phyloP scores from a whole-genome alignment of 2,329 filamentous ascomycete species.

The Nemania bipapillata region DNA sequence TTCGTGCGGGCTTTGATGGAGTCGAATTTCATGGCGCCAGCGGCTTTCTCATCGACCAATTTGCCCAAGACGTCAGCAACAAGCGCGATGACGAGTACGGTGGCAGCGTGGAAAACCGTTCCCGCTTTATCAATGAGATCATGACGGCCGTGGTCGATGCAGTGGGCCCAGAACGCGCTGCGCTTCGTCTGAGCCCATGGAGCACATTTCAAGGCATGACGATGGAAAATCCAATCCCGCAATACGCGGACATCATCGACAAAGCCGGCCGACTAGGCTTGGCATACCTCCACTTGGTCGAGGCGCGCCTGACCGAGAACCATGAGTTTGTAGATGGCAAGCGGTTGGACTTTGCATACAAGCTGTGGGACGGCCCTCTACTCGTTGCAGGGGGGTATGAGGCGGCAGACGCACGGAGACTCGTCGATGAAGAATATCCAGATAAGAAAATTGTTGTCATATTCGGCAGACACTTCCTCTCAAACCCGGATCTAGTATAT shows the following conservation, averaged over 20 bases:
- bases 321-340: slow-evolving; percentile 54
- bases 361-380: slow-evolving; percentile 51
- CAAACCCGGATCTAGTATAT: slow-evolving; percentile 46
- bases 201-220: slow-evolving; percentile 71
- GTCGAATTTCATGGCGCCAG: slow-evolving; percentile 63
- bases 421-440: slow-evolving; percentile 49
- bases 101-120: slow-evolving; percentile 41
- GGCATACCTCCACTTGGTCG: slow-evolving; percentile 71
- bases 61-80: slow-evolving; percentile 54
- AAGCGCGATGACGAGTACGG: slow-evolving; percentile 43
- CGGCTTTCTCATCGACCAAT: slow-evolving; percentile 68
- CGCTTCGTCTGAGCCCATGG: slow-evolving; percentile 70
- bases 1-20: slow-evolving; percentile 72
- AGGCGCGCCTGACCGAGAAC: slow-evolving; percentile 63
- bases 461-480: slow-evolving; percentile 45
- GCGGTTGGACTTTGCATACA: slow-evolving; percentile 51
- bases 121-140: slow-evolving; percentile 63
- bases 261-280: slow-evolving; percentile 59
- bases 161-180: slow-evolving; percentile 63
- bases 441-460: slow-evolving; percentile 51
- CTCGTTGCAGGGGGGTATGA: slow-evolving; percentile 54
- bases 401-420: slow-evolving; percentile 39
- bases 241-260: slow-evolving; percentile 68
- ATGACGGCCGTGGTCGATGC: slow-evolving; percentile 54
- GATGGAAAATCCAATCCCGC: slow-evolving; percentile 70